Evolutionary conservation across 305 asterid species (phyloP).

Genomic region (Stenogyne calaminthoides): DNA sequence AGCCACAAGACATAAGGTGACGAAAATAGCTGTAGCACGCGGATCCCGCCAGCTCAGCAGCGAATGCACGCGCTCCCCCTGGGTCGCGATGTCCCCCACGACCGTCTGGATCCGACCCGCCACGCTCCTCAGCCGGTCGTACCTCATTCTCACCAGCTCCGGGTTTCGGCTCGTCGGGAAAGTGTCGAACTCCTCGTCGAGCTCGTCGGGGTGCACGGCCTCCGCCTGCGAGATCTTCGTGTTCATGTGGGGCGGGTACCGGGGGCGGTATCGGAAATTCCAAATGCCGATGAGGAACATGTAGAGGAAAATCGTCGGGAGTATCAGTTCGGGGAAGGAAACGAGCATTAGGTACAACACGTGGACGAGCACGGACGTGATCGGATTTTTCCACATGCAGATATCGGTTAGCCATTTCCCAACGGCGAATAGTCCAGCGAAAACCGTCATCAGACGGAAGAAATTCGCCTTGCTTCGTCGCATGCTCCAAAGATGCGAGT

Average conservation of each 20-base stretch:
- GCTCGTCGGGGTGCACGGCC: conserved; percentile 69
- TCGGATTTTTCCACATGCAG: conserved; percentile 66
- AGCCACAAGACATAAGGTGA: conserved; percentile 52
- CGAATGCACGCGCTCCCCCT: conserved; percentile 59
- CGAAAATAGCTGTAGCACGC: conserved; percentile 51
- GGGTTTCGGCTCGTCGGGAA: conserved; percentile 70
- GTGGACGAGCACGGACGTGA: conserved; percentile 63
- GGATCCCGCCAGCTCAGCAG: conserved; percentile 80
- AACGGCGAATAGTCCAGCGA: conserved; percentile 48
- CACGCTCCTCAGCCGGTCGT: conserved; percentile 76
- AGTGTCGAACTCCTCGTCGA: conserved; percentile 74
- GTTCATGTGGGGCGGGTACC: conserved; percentile 93
- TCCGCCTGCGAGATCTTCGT: conserved; percentile 77
- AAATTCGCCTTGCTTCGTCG: conserved; percentile 68
- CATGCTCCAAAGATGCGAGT: conserved; percentile 75
- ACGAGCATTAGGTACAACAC: conserved; percentile 56
- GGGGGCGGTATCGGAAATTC: conserved; percentile 66
- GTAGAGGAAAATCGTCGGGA: conserved; percentile 68
- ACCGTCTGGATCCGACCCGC: conserved; percentile 85
- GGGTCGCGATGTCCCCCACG: conserved; percentile 62
- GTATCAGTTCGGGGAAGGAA: conserved; percentile 56
- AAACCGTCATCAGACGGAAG: conserved; percentile 56
- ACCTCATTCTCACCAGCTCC: conserved; percentile 82
- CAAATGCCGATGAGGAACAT: conserved; percentile 80
- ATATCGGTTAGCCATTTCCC: conserved; percentile 58